Conservation (phyloP, 257 asterid genomes). For the Przewalskia tangutica region DNA sequence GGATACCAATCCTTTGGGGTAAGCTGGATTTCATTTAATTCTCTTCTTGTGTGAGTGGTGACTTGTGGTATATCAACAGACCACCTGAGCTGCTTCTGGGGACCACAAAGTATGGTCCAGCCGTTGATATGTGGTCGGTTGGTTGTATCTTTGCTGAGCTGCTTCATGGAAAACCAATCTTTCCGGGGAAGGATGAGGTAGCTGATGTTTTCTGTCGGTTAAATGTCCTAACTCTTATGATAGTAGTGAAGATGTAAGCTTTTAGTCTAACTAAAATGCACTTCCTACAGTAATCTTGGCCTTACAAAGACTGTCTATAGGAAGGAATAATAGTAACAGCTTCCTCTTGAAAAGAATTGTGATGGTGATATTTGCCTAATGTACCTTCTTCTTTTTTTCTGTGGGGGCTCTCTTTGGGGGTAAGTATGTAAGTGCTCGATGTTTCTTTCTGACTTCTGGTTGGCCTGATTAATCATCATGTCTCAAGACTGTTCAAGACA, state of each 20-base stretch:
- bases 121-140: constrained; percentile 99
- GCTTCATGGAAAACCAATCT: constrained; percentile 77
- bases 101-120: constrained; percentile 93
- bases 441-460: not conserved
- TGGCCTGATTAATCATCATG: not conserved
- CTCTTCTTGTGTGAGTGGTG: not conserved
- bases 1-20: not conserved
- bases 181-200: constrained; percentile 88
- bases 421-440: too few species aligned
- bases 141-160: constrained; percentile 98
- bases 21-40: not conserved
- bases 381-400: not conserved
- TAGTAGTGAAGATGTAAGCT: constrained; percentile 5
- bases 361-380: not conserved
- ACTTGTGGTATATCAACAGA: constrained; percentile 25
- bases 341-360: not conserved
- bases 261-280: constrained; percentile 1
- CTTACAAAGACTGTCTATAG: not conserved
- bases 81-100: constrained; percentile 99
- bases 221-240: constrained; percentile 12
- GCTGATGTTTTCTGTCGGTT: constrained; percentile 23
- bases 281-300: not conserved
- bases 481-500: not conserved
- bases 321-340: not conserved
- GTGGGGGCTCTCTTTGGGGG: too few species aligned